Base-by-base conservation (phyloP, 192 early-diverging fungal species). In the Dissophora ornata region DNA sequence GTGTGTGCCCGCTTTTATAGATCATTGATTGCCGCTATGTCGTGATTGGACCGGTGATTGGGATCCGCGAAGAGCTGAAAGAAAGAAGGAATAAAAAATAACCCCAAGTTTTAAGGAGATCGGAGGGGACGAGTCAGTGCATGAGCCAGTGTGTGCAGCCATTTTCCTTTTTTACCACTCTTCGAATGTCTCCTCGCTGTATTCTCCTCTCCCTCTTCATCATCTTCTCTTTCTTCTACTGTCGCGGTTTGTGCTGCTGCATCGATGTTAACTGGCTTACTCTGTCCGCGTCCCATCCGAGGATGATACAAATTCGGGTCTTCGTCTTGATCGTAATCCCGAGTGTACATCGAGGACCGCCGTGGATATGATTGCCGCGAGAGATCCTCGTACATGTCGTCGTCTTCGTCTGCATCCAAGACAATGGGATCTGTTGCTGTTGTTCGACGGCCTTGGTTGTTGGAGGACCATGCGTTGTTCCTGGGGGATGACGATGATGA, bases 271-370 rank as follows among this genome's bases (percentile, higher is more conserved):
- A 13, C 36, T 38, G 36, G 13, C 69, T 26, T 71, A 71, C 69
- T 71, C 5, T 63, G 54, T 41, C 55, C 61, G 13, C 29, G 54
- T 5, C 69, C 69, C 69, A 63, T 63, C 24, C 55, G 69, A 44
- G 69, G 61, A 40, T 71, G 69, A 28, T 33, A 63, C 11, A 71
- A 15, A 28, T 44, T 42, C 13, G 68, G 68, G 5, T 70, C 67
- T n/a, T 44, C 19, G 5, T 66, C 33, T 29, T 38, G 41, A 41
- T 32, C 6, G 2, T 66, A 44, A 22, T 13, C 13, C 36, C 13
- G 36, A 38, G 7, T 38, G 7, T 55, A 28, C 2, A 22, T 29
- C 7, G 44, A 38, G 25, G 42, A 32, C 25, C 51, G 63, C 5
- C 41, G 62, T 25, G 50, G 63, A 33, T 46, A 34, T 18, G 48